These are phyloP conservation scores for Lactarius deliciosus DNA, from an alignment of 768 basidiomycete genomes.

Conservation along the genomic window DNA sequence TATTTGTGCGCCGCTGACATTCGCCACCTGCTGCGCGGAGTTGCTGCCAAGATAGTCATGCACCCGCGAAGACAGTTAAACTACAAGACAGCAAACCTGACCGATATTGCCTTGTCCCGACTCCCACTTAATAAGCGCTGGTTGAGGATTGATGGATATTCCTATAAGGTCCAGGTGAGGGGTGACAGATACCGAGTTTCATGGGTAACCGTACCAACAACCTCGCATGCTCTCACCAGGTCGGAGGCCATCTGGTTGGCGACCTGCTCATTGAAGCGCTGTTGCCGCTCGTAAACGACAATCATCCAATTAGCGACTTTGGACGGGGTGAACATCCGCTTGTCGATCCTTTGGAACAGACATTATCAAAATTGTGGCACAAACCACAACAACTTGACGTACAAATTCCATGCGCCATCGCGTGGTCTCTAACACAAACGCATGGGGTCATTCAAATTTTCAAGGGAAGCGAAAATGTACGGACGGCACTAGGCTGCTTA, in stretches of 20 bases:
- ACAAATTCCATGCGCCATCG: constrained; percentile 83
- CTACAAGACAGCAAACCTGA: constrained; percentile 4
- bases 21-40: constrained; percentile 51
- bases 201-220: constrained; percentile 53
- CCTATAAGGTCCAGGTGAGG: constrained; percentile 42
- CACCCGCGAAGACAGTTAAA: background rate
- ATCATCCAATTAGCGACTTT: constrained; percentile 61
- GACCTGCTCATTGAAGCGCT: constrained; percentile 51
- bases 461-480: constrained; percentile 31
- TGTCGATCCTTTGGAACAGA: constrained; percentile 56
- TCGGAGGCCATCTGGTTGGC: constrained; percentile 57
- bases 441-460: background rate
- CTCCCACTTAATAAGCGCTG: constrained; percentile 52
- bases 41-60: constrained; percentile 37
- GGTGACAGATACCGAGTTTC: background rate
- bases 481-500: constrained; percentile 56
- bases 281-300: constrained; percentile 62
- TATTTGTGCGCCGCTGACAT: constrained; percentile 42
- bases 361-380: background rate
- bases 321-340: constrained; percentile 60
- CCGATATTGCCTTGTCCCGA: constrained; percentile 57
- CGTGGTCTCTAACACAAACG: constrained; percentile 47
- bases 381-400: constrained; percentile 21
- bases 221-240: constrained; percentile 47
- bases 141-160: constrained; percentile 50